Percentiles rank a stretch among this genome's conserved stretches.
Evolutionary conservation across 2,329 filamentous ascomycete genomes (phyloP).

Genomic region (Penicillium sp.): DNA sequence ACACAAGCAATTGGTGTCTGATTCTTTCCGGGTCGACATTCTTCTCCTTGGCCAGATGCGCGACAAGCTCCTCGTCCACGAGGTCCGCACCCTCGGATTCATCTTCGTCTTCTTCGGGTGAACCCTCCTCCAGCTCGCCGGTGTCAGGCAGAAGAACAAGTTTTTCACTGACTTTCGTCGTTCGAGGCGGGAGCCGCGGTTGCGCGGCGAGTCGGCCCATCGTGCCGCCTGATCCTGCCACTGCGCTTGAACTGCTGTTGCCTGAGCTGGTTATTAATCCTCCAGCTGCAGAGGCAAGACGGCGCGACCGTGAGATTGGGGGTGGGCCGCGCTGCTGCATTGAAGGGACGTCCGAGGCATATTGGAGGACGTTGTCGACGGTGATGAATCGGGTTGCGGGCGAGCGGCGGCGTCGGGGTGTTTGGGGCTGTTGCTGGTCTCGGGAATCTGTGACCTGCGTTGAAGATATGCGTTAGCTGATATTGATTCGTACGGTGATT

Average conservation of each 20-base stretch:
- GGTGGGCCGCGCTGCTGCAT: slow-evolving; percentile 76
- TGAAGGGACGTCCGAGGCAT: slow-evolving; percentile 91
- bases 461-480: slow-evolving; percentile 10
- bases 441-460: slow-evolving; percentile 46
- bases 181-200: slow-evolving; percentile 72
- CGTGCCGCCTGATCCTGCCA: slow-evolving; percentile 52
- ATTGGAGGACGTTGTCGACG: slow-evolving; percentile 92
- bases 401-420: slow-evolving; percentile 30
- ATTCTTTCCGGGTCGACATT: slow-evolving; percentile 35
- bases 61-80: slow-evolving; percentile 38
- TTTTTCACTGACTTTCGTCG: slow-evolving; percentile 94
- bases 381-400: slow-evolving; percentile 69
- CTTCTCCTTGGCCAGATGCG: slow-evolving; percentile 31
- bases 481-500: neutral
- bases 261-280: slow-evolving; percentile 35
- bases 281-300: slow-evolving; percentile 32
- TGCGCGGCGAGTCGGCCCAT: slow-evolving; percentile 55
- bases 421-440: slow-evolving; percentile 34
- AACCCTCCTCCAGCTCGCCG: slow-evolving; percentile 34
- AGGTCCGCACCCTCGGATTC: slow-evolving; percentile 25
- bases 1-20: slow-evolving; percentile 31
- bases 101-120: slow-evolving; percentile 40
- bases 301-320: slow-evolving; percentile 34
- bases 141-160: slow-evolving; percentile 91
- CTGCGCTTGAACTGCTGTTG: slow-evolving; percentile 33